Percentiles rank a stretch among this genome's conserved stretches.
These are phyloP conservation scores for Cicer cuneatum DNA, from an alignment of 306 rosid species.

Conservation along the genomic window DNA sequence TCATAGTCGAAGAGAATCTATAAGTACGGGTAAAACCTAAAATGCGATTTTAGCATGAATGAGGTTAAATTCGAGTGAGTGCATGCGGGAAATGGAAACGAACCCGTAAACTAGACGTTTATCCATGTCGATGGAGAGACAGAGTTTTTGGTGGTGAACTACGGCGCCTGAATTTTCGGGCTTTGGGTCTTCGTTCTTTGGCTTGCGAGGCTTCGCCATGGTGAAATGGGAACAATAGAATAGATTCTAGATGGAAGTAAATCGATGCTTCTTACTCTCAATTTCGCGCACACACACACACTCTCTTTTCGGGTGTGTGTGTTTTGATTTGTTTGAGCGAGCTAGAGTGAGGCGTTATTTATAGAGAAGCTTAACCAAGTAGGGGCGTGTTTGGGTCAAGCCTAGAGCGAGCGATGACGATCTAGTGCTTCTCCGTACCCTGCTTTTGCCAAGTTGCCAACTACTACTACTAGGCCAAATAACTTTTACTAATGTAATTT, in stretches of 20 bases:
- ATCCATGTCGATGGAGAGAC: conserved; percentile 81
- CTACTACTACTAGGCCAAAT: not conserved
- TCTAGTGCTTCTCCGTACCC: not conserved
- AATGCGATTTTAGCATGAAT: no score
- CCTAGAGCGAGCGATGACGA: not conserved
- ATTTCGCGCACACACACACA: no score
- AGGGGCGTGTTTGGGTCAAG: conserved; percentile 1
- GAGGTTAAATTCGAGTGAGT: not conserved
- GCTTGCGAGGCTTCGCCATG: conserved; percentile 97
- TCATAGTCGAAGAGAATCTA: not conserved
- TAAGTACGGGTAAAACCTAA: not conserved
- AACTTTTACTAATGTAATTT: not conserved
- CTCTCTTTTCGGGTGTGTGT: not conserved
- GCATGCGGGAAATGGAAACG: conserved; percentile 38
- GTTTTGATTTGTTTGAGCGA: not conserved
- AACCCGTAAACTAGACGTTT: conserved; percentile 80
- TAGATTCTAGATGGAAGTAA: not conserved
- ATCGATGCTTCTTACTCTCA: not conserved
- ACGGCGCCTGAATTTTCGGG: conserved; percentile 80
- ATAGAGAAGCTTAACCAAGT: not conserved
- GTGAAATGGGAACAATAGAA: not conserved
- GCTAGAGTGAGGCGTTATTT: conserved; percentile 4
- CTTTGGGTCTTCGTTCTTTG: conserved; percentile 79
- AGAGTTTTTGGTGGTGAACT: conserved; percentile 94
- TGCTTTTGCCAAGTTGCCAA: conserved; percentile 32